Conservation (phyloP, 768 basidiomycete genomes). For the Panellus pusillus region DNA sequence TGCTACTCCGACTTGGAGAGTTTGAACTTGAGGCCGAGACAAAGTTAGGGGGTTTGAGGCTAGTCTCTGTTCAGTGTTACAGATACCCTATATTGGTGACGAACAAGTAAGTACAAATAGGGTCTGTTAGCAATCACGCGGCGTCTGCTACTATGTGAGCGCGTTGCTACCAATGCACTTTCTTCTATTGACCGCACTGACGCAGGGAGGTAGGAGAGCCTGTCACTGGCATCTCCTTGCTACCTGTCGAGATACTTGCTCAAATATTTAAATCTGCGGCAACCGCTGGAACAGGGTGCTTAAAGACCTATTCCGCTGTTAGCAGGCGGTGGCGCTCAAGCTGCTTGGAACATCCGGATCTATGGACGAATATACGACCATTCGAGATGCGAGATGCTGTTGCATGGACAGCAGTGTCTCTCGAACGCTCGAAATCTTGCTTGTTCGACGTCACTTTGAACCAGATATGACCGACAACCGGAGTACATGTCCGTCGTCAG, state of each 20-base stretch:
- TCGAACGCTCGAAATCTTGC: constrained; percentile 21
- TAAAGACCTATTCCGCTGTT: constrained; percentile 11
- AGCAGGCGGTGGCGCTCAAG: constrained; percentile 8
- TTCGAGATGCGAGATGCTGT: constrained; percentile 6
- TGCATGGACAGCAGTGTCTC: constrained; percentile 3
- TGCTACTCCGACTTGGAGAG: no score
- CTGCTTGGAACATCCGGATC: constrained; percentile 15
- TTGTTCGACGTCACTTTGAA: constrained; percentile 16
- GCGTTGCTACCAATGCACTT: no score
- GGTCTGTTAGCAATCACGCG: no score
- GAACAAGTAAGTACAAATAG: no score
- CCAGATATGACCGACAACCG: neutral
- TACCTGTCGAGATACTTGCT: constrained; percentile 13
- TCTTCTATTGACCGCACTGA: no score
- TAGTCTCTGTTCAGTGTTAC: no score
- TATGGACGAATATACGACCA: constrained; percentile 12
- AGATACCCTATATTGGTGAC: no score
- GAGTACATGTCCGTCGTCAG: constrained; percentile 6
- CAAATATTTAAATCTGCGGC: constrained; percentile 14
- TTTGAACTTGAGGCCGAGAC: no score
- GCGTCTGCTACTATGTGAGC: no score
- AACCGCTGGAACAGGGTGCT: constrained; percentile 1
- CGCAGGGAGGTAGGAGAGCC: neutral
- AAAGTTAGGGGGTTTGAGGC: no score
- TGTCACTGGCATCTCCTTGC: neutral